Evolutionary conservation across 2,329 filamentous ascomycete genomes (phyloP), one percentile per base, ranked within the genome.

Genomic region (Trichoderma hamatum): DNA sequence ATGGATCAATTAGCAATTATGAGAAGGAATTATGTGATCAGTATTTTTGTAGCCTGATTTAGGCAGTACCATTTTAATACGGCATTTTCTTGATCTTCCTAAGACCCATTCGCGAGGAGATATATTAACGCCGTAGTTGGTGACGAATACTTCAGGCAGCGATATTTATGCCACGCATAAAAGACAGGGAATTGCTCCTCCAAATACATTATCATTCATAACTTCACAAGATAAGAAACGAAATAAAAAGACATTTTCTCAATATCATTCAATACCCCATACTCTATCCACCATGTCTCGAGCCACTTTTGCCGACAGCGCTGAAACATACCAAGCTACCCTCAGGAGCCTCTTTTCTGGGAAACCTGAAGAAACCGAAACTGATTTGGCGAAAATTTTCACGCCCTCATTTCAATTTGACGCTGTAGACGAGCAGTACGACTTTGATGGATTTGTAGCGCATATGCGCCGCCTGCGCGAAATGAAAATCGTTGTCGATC

Each of bases 401-500:
- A 36, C 58, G 3, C 68, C 70, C 16, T 24, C 60, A 9, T 71
- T 70, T 28, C 59, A 56, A 2, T 39, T 63, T 4, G 24, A 55
- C 10, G 68, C 59, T 14, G 62, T n/a, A n/a, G 39, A 51, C 6
- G 68, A 52, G 19, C 62, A 43, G 10, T 55, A 54, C 30, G 70
- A 70, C 14, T 71, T 71, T 24, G 39, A 24, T 11, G 67, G 54
- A 3, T 70, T 71, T 34, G 70, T 70, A 14, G 36, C 62, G 28
- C 70, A 71, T 62, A 70, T 70, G 30, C 67, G 68, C 9, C 65
- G 63, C 46, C 36, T 71, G 21, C 68, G 70, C 24, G 56, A 70
- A 14, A 59, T 70, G 59, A 54, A 67, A 21, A 62, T 68, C 4
- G 26, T 14, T 3, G 68, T 71, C 13, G 46, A 69, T 16, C 62